Evolutionary conservation across 768 basidiomycete genomes (phyloP), one percentile per base, ranked within the genome.

Genomic region (Xerocomellus amylosporus): DNA sequence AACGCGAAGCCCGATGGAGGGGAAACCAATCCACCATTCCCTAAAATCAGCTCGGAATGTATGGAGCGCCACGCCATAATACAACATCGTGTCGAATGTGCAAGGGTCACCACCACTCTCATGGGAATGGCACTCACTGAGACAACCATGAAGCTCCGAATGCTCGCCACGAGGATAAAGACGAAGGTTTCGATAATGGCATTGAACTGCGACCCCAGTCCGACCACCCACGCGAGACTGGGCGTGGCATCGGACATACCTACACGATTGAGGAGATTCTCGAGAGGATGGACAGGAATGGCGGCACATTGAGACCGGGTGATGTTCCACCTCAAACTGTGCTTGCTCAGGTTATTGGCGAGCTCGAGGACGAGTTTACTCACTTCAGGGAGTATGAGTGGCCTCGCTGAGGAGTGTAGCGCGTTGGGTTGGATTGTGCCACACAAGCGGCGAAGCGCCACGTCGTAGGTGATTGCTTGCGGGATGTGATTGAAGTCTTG

Each of bases 281-380:
- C 5, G 63, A 63, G 40, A 58, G 54, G 36, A 63, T 68, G 52
- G 63, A 69, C 20, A 54, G 38, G 22, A 64, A 69, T 38, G 67
- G 65, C 0, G 62, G 59, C 15, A 59, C 51, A 5, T 46, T 70
- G 40, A 56, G 55, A 45, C 43, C 58, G 28, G 39, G 77, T 76
- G 46, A 61, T 30, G 30, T 90, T 8, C 94, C 93, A 2, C 89
- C 93, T 22, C 95, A 98, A 71, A 94, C 93, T 1, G 83, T 96
- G 13, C 79, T 97, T 4, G 79, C 85, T 28, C 77, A 88, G 4
- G 92, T 97, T 12, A 74, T 98, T 30, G 70, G 87, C 55, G 93
- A 95, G 71, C 76, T 98, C 8, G 96, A 98, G 67, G 93, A 93
- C 56, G 96, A 99, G 66, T 98, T 98, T 65, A 83, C 83, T 34